Base-by-base conservation (phyloP, 1,284 basidiomycete genomes). In the Chondrostereum purpureum region DNA sequence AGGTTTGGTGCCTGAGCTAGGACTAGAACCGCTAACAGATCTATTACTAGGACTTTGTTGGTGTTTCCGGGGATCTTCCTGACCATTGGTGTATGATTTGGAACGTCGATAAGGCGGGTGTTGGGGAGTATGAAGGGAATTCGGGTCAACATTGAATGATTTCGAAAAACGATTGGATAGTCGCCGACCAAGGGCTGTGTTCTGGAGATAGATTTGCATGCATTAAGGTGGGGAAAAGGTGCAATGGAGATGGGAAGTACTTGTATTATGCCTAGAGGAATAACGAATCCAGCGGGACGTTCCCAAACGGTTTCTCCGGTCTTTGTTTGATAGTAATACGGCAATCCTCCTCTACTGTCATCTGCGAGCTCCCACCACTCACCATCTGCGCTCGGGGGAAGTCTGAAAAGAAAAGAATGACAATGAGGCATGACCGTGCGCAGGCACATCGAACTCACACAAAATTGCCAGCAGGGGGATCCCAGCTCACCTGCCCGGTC, bases 291-390 rank as follows among this genome's bases (percentile, higher is more conserved):
- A 10, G 70, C 65, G 4, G 93, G 93, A 20, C 86, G 77, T 46
- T 88, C 87, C 93, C 93, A 97, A 24, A 88, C 83, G 2, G 91
- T 93, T 55, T 88, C 83, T 3, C 83, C 83, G 1, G 88, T 84
- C 60, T 88, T 81, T 1, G 92, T 96, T 58, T 90, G 91, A 66
- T 93, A 94, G 65, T 92, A 97, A 63, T 97, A 97, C 18, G 39
- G 39, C 5, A 41, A 24, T 4, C 39, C 39, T 5, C 39, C 39
- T 41, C 39, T 41, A 22, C 20, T 41, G 21, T 41, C 39, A 24
- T 41, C 39, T 21, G 18, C 22, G 24, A 41, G 39, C 22, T 41
- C 39, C 92, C 92, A 44, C 50, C 50, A 97, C 61, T 95, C 91
- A 39, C 93, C 93, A 23, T 88, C 81, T 2, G 78, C 73, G 49